Evolutionary conservation across 2,329 filamentous ascomycete species (phyloP).

Genomic region (Pseudogymnoascus pannorum): DNA sequence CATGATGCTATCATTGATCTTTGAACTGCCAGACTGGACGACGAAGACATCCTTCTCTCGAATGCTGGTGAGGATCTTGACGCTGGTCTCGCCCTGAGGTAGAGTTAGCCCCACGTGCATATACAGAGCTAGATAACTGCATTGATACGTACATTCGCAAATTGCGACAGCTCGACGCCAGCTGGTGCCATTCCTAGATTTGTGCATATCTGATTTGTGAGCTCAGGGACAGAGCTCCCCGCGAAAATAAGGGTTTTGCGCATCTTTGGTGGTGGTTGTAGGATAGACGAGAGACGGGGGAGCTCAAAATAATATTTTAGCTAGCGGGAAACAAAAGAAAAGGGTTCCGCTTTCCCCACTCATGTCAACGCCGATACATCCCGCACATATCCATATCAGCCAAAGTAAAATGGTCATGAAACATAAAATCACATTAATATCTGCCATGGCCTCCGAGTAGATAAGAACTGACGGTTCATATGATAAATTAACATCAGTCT

Average conservation of each 20-base stretch:
- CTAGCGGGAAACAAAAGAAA: conserved; percentile 8
- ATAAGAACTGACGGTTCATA: neutral
- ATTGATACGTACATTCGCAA: conserved; percentile 55
- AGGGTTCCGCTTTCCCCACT: conserved; percentile 3
- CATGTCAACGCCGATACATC: conserved; percentile 5
- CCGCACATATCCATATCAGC: neutral
- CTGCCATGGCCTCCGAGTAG: neutral
- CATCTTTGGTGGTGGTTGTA: conserved; percentile 37
- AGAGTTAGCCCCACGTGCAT: conserved; percentile 21
- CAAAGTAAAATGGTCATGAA: neutral
- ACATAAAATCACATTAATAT: neutral
- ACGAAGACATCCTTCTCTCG: conserved; percentile 99
- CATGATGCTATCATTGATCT: conserved; percentile 99
- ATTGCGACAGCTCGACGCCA: conserved; percentile 59
- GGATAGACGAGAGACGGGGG: conserved; percentile 6
- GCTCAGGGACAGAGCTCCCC: conserved; percentile 58
- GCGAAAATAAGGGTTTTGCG: conserved; percentile 62
- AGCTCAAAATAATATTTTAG: conserved; percentile 10
- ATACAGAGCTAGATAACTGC: conserved; percentile 20
- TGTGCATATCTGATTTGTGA: conserved; percentile 60
- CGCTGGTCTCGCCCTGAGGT: conserved; percentile 58
- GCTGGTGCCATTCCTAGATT: conserved; percentile 60
- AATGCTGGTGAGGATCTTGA: conserved; percentile 65
- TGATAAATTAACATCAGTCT: neutral
- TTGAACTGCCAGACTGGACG: conserved; percentile 89